Evolutionary conservation across 2,329 filamentous ascomycete genomes (phyloP).

Genomic region (Pseudogymnoascus sp.): DNA sequence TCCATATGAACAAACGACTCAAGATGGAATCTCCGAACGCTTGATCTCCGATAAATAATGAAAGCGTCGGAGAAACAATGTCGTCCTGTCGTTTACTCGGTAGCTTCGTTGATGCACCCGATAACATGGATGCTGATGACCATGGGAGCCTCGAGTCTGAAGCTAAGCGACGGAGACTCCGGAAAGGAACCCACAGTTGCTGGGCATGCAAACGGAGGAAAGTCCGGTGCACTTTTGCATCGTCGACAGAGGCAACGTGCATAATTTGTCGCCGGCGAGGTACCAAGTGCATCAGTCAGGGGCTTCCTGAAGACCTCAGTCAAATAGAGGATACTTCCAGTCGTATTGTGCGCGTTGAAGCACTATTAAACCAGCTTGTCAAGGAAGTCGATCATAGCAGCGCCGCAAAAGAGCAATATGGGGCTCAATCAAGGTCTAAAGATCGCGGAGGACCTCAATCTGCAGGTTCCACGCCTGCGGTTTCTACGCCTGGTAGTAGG

Average conservation of each 20-base stretch:
- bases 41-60: not conserved
- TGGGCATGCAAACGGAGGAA: conserved; percentile 33
- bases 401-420: conserved; percentile 29
- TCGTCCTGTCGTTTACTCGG: too few relatives aligned
- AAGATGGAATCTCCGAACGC: not conserved
- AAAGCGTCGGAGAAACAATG: not conserved
- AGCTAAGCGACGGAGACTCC: conserved; percentile 25
- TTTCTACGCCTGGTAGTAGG: conserved; percentile 43
- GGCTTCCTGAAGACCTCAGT: conserved; percentile 35
- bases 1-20: not conserved
- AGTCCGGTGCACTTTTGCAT: conserved; percentile 27
- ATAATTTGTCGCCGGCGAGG: conserved; percentile 28
- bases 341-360: conserved; percentile 41
- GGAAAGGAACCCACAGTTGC: conserved; percentile 33
- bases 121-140: not conserved
- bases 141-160: not conserved
- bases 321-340: conserved; percentile 22
- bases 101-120: not conserved
- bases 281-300: conserved; percentile 43
- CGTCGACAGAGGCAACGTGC: conserved; percentile 20
- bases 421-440: conserved; percentile 34
- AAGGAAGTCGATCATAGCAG: conserved; percentile 32
- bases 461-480: conserved; percentile 33
- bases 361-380: conserved; percentile 41
- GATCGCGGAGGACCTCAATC: conserved; percentile 26